A percentile compares a stretch with the other conserved stretches of the same genome.
Conservation (phyloP, 164 flowering plant species). For the Vitis amurensis region DNA sequence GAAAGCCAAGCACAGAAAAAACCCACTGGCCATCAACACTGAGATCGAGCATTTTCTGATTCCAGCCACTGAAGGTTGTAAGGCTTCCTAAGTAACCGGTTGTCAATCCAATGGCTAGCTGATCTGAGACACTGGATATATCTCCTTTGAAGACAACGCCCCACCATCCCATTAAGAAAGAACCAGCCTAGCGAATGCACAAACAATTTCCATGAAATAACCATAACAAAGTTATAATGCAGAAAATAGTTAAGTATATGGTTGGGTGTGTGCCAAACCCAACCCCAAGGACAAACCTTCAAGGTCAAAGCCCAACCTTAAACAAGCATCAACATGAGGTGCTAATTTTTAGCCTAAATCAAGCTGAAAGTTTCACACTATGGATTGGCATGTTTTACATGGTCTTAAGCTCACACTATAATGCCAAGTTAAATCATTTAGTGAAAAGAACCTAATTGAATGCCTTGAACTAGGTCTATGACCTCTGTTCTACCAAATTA, state of each 20-base stretch:
- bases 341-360: background rate
- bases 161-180: constrained; percentile 96
- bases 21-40: constrained; percentile 71
- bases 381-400: background rate
- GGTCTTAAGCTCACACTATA: too few species aligned
- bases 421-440: background rate
- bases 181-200: constrained; percentile 59
- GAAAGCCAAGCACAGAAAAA: constrained; percentile 47
- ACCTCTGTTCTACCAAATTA: background rate
- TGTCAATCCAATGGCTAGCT: constrained; percentile 73
- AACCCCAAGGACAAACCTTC: background rate
- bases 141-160: constrained; percentile 83
- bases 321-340: background rate
- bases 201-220: background rate
- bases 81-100: constrained; percentile 97
- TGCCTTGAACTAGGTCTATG: background rate
- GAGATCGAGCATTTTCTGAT: constrained; percentile 91
- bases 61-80: constrained; percentile 98
- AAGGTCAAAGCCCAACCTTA: background rate
- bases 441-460: background rate
- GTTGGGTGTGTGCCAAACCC: background rate
- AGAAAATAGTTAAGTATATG: too few species aligned
- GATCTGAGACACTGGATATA: constrained; percentile 57
- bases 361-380: background rate
- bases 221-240: too few species aligned